phyloP scores from a whole-genome alignment of 1,139 yeast genomes.

The Hansenula sp. region DNA sequence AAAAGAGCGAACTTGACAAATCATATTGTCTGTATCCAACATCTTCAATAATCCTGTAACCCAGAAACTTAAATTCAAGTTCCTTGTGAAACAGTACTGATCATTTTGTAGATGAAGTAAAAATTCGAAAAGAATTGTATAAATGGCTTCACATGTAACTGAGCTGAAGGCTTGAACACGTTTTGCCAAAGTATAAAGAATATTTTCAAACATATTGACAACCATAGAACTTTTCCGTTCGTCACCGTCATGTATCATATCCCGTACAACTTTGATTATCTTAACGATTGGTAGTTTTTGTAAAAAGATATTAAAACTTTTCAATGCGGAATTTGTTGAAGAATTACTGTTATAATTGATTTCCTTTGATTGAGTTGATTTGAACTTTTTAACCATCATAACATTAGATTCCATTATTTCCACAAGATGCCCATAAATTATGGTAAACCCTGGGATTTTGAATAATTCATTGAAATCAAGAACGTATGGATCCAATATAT shows the following conservation, averaged over 20 bases:
- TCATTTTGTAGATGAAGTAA: constrained; percentile 15
- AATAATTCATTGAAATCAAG: constrained; percentile 9
- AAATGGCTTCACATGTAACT: constrained; percentile 45
- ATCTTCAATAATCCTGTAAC: constrained; percentile 53
- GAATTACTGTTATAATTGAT: constrained; percentile 2
- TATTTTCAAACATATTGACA: constrained; percentile 26
- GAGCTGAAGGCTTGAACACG: constrained; percentile 32
- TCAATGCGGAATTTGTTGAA: constrained; percentile 5
- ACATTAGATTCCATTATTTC: constrained; percentile 29
- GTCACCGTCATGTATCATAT: constrained; percentile 25
- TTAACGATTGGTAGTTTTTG: constrained; percentile 28
- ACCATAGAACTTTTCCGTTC: constrained; percentile 3
- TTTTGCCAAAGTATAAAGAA: constrained; percentile 32
- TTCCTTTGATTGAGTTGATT: constrained; percentile 9
- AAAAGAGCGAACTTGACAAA: constrained; percentile 57
- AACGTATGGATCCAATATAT: constrained; percentile 8
- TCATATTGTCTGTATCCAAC: constrained; percentile 60
- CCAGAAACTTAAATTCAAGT: constrained; percentile 78
- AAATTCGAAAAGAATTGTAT: constrained; percentile 27
- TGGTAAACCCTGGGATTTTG: constrained; percentile 31
- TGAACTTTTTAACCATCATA: constrained; percentile 16
- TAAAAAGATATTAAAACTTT: constrained; percentile 25
- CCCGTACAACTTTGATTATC: constrained; percentile 29
- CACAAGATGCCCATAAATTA: constrained; percentile 31
- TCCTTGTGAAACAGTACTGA: constrained; percentile 13